Evolutionary conservation across 2,329 filamentous ascomycete species (phyloP), one percentile per base, ranked within the genome.

Genomic region (Fusarium nematophilum): DNA sequence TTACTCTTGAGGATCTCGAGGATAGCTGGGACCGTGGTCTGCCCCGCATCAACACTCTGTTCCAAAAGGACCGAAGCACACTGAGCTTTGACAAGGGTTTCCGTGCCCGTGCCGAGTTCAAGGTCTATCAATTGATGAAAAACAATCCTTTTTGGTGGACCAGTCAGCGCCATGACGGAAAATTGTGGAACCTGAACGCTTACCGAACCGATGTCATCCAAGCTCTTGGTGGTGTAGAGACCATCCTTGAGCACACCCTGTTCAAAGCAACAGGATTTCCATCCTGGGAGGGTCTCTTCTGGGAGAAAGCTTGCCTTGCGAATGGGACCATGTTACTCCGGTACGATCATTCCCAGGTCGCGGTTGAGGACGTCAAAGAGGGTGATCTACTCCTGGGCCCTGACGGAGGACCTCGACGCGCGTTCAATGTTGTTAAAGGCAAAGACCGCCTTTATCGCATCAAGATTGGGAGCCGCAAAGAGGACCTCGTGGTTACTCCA

Each of bases 111-210:
- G 92, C 94, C 9, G 95, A 99, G 75, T 99, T 99, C 82, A 99
- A 99, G 82, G 89, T 95, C 25, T 99, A 98, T 73, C 94, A 98
- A 75, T 83, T 98, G 57, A 98, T 99, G 94, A 97, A 96, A 86
- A 96, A 90, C 78, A 97, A 98, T 73, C 95, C 95, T 0, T 98
- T 98, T 83, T 97, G 93, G 93, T 99, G 95, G 95, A 99, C 95
- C 4, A 96, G 91, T 70, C 94, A 98, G 76, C 85, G 95, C 31
- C 96, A 99, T 70, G 95, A 99, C 70, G 95, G 95, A 72, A 98
- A 98, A 72, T 77, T 99, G 5, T 99, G 95, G 95, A 97, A 97
- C 63, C 76, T 99, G 48, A 98, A 98, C 65, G 91, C 92, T 1
- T 97, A 98, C 77, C 84, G 95, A 60, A 97, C 95, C 6, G 95